Evolutionary conservation across 2,329 filamentous ascomycete species (phyloP), one percentile per base, ranked within the genome.

Genomic region (Fusarium scirpi): DNA sequence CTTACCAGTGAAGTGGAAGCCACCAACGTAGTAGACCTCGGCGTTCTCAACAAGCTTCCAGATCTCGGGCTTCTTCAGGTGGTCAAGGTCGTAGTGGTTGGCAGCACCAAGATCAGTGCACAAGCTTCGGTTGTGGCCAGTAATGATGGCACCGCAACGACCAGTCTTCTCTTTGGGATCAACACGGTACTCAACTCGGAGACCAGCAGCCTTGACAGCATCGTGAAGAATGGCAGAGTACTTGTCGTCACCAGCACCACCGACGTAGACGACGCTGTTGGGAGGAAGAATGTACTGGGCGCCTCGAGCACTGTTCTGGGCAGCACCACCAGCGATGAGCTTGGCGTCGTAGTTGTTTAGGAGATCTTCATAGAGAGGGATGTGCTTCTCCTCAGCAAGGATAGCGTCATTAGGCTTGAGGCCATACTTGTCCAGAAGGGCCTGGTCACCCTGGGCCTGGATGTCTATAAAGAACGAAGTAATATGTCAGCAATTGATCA

Each of bases 341-440:
- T 97, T 97, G 70, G 95, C 95, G 76, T 96, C 90, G 84, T 91
- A 93, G 87, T 96, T 95, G 83, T 92, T 91, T 76, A 98, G 89
- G 74, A 98, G 89, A 78, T 99, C 96, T 80, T 98, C 94, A 83
- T 94, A 99, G 78, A 99, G 88, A 47, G 87, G 89, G 79, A 92
- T 86, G 84, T 99, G 96, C 86, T 97, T 92, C 79, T 93, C 90
- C 82, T 97, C 94, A 60, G 95, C 95, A 67, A 99, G 93, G 81
- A 99, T 98, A 77, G 96, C 96, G 82, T 99, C 95, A 85, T 99
- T 97, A 81, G 92, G 87, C 87, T 99, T 98, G 77, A 99, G 88
- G 64, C 85, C 90, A 81, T 99, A 99, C 87, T 98, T 97, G 74
- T 94, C 85, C 66, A 99, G 92, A 59, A 98, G 90, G 30, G 89